A percentile compares a stretch with the other conserved stretches of the same genome.
phyloP scores from a whole-genome alignment of 257 asterid species.

The Solanum acaule region DNA sequence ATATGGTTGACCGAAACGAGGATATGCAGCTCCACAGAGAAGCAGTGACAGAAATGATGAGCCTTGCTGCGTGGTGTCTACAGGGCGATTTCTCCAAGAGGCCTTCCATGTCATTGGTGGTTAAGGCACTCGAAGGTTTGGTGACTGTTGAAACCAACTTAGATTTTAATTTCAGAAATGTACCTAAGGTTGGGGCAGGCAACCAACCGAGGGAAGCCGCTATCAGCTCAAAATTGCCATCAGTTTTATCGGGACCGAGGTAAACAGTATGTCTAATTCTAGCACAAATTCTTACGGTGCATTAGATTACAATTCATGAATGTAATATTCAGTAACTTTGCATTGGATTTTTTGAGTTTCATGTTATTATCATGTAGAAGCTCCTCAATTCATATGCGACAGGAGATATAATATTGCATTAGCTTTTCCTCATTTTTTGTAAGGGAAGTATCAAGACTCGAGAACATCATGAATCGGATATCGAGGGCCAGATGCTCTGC shows the following conservation, averaged over 20 bases:
- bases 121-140: not conserved
- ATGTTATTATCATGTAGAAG: not conserved
- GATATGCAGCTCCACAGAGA: not conserved
- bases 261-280: not conserved
- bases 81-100: not conserved
- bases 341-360: not conserved
- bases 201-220: not conserved
- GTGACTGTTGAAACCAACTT: not conserved
- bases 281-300: not conserved
- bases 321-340: not conserved
- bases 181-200: not conserved
- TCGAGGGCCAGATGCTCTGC: not conserved
- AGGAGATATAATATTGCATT: not conserved
- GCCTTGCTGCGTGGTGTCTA: not conserved
- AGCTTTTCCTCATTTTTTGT: not conserved
- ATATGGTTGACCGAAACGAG: not conserved
- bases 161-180: not conserved
- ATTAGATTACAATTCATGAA: not conserved
- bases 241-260: not conserved
- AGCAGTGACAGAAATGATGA: not conserved
- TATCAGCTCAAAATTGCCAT: not conserved
- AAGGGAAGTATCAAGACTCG: not conserved
- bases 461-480: not conserved
- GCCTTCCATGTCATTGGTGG: not conserved
- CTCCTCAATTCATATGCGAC: not conserved